Evolutionary conservation across 2,329 filamentous ascomycete species (phyloP), one percentile per base, ranked within the genome.

Genomic region (Zalaria sp.): DNA sequence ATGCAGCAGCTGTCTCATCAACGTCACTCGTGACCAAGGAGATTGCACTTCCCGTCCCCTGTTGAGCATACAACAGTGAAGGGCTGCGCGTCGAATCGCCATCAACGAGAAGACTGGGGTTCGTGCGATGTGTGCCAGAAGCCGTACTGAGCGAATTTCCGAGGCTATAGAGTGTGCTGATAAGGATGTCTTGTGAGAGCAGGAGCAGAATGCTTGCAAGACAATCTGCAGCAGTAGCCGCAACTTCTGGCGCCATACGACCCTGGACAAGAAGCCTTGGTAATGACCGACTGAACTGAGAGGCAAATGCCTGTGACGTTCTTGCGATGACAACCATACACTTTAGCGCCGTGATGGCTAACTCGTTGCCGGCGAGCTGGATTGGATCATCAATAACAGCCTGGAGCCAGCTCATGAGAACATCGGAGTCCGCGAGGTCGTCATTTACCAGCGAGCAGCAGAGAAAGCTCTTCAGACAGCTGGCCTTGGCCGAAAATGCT

Each of bases 111-210:
- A 62, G 56, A 28, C 67, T 66, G 41, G 47, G 64, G 36, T 63
- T 67, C 35, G 67, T 64, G 47, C 68, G 68, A 27, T 77, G 73
- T 29, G 66, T 54, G 11, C 63, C 64, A 5, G 72, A 69, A 37
- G 75, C 77, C 4, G 86, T 80, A 51, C 87, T 95, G 9, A 98
- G 70, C 3, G 94, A 82, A 57, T 98, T 98, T 18, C 91, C 91
- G n/a, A 98, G 71, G 0, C 87, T 91, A 62, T 98, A 98, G 6
- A 98, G 68, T 1, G 88, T 96, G 4, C 88, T 93, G 50, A 98
- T 96, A 31, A 94, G 75, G 31, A 87, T 81, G 65, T 98, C 91
- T 52, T 93, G 83, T 1, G 91, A 93, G 8, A 96, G 71, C 53
- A 81, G 72, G 50, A 80, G 81, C 42, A 98, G 67, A 11, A 93